Evolutionary conservation across 345 rosid species (phyloP).

Genomic region (Eucalyptus sp.): DNA sequence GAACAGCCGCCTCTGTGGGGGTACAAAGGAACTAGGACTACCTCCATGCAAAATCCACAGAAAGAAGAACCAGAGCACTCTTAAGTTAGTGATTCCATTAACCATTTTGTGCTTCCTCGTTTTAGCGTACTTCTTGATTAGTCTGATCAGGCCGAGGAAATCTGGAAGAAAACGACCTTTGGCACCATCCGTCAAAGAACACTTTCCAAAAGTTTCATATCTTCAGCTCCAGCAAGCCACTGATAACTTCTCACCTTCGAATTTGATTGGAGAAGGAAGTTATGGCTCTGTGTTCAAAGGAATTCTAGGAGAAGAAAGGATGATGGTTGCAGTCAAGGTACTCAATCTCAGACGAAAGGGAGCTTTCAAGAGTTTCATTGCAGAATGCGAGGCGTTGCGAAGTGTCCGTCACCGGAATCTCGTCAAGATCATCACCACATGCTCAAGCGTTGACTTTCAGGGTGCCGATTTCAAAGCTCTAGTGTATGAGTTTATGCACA

Average conservation of each 20-base stretch:
- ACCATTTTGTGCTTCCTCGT: not conserved
- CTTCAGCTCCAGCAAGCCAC: not conserved
- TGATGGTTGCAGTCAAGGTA: constrained; percentile 16
- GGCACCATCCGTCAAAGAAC: not conserved
- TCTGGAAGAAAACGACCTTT: not conserved
- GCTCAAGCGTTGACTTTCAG: constrained; percentile 9
- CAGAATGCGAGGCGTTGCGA: constrained; percentile 27
- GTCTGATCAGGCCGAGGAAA: not conserved
- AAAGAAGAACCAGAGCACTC: not conserved
- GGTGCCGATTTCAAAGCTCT: constrained; percentile 18
- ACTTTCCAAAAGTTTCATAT: not conserved
- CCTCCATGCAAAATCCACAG: not conserved
- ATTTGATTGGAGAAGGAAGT: constrained; percentile 13
- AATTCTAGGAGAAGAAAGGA: not conserved
- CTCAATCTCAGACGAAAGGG: constrained; percentile 17
- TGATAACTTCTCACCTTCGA: constrained; percentile 2
- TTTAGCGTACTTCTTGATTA: not conserved
- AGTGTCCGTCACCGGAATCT: constrained; percentile 29
- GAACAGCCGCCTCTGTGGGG: constrained; percentile 2
- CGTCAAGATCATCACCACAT: constrained; percentile 14
- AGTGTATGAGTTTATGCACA: constrained; percentile 2
- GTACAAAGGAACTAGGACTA: not conserved
- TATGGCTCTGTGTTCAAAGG: constrained; percentile 11
- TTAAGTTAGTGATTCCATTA: not conserved
- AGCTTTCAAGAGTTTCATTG: constrained; percentile 29